phyloP scores from a whole-genome alignment of 2,329 filamentous ascomycete genomes.

The Cladophialophora immunda region DNA sequence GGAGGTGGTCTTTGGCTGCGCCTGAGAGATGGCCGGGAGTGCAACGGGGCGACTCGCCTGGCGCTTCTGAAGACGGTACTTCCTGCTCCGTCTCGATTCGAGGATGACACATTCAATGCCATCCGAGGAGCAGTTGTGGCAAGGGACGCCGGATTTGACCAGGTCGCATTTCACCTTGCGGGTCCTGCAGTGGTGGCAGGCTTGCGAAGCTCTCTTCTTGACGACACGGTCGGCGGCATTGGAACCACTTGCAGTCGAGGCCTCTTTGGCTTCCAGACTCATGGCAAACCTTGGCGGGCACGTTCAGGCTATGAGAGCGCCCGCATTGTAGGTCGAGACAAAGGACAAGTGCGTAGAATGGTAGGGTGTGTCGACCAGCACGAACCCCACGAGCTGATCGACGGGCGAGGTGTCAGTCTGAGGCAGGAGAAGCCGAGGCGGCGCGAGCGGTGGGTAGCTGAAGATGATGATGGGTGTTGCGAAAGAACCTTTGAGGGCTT shows the following conservation, averaged over 20 bases:
- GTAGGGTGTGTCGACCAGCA: background rate
- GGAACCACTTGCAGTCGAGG: slow-evolving; percentile 7
- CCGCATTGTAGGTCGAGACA: background rate
- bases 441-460: background rate
- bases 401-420: background rate
- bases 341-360: background rate
- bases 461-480: background rate
- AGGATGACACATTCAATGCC: slow-evolving; percentile 35
- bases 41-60: slow-evolving; percentile 28
- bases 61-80: slow-evolving; percentile 38
- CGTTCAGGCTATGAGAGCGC: slow-evolving; percentile 1
- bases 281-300: slow-evolving; percentile 2
- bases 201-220: slow-evolving; percentile 40
- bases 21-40: slow-evolving; percentile 29
- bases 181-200: slow-evolving; percentile 48
- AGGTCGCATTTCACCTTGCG: slow-evolving; percentile 49
- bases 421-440: background rate
- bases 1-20: slow-evolving; percentile 17
- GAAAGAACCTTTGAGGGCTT: background rate
- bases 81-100: slow-evolving; percentile 35
- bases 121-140: slow-evolving; percentile 33
- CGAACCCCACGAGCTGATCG: background rate
- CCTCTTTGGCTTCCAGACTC: background rate
- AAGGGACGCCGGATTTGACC: slow-evolving; percentile 32
- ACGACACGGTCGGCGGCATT: slow-evolving; percentile 20